Evolutionary conservation across 176 grass and related monocot species (phyloP).

Genomic region (Sorghum bicolor): DNA sequence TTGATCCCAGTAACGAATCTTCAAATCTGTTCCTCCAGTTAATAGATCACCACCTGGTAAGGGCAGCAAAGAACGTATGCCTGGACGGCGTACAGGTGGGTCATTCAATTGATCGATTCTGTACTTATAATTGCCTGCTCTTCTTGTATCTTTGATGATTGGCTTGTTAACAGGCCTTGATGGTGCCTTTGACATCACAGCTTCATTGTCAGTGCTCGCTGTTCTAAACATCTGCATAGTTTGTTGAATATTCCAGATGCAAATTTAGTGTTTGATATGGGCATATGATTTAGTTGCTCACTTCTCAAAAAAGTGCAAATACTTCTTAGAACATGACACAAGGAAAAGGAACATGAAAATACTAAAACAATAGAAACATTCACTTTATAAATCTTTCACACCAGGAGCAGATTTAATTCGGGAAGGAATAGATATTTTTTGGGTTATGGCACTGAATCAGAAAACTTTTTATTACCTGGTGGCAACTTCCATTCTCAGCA

Average conservation of each 20-base stretch:
- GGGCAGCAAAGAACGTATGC: constrained; percentile 83
- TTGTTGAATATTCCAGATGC: constrained; percentile 24
- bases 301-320: not conserved
- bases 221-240: constrained; percentile 78
- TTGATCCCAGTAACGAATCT: constrained; percentile 97
- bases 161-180: constrained; percentile 56
- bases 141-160: constrained; percentile 54
- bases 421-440: not conserved
- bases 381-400: not conserved
- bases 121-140: constrained; percentile 64
- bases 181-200: constrained; percentile 48
- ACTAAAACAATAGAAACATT: not conserved
- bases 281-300: not conserved
- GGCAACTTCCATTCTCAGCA: constrained; percentile 95
- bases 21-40: constrained; percentile 85
- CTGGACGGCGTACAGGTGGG: constrained; percentile 61
- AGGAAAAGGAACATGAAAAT: not conserved
- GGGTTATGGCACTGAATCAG: not conserved
- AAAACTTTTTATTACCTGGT: constrained; percentile 63
- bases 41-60: constrained; percentile 85
- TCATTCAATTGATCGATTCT: constrained; percentile 86
- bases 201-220: constrained; percentile 66
- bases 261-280: not conserved
- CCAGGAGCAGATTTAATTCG: constrained; percentile 11
- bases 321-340: constrained; percentile 4